phyloP scores from a whole-genome alignment of 306 rosid species.

The Corylus heterophylla region DNA sequence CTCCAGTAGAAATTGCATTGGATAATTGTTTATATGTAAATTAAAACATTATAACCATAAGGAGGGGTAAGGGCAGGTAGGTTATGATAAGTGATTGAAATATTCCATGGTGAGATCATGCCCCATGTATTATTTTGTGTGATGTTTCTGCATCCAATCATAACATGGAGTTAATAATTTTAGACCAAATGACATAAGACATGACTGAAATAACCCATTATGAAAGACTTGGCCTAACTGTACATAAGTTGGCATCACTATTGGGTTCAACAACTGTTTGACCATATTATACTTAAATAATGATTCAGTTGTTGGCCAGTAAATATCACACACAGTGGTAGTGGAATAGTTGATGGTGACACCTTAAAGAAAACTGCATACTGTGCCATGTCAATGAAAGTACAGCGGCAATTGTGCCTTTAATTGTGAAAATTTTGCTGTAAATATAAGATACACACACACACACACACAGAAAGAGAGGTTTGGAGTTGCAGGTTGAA shows the following conservation, averaged over 20 bases:
- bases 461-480: background rate
- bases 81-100: background rate
- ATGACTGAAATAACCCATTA: background rate
- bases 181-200: background rate
- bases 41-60: background rate
- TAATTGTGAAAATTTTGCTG: background rate
- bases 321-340: background rate
- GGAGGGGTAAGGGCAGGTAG: background rate
- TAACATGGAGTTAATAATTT: background rate
- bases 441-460: background rate
- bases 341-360: background rate
- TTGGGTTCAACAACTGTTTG: conserved; percentile 5
- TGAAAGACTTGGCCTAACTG: background rate
- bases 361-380: background rate
- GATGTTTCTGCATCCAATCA: background rate
- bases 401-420: background rate
- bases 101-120: background rate
- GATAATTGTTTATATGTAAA: conserved; percentile 12
- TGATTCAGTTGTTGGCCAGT: background rate
- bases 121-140: background rate
- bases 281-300: background rate
- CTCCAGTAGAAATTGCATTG: conserved; percentile 13
- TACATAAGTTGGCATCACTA: background rate
- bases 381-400: background rate
- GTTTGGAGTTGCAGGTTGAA: background rate